These are phyloP conservation scores for Austropuccinia psidii DNA, from an alignment of 1,284 basidiomycete genomes.

Conservation along the genomic window DNA sequence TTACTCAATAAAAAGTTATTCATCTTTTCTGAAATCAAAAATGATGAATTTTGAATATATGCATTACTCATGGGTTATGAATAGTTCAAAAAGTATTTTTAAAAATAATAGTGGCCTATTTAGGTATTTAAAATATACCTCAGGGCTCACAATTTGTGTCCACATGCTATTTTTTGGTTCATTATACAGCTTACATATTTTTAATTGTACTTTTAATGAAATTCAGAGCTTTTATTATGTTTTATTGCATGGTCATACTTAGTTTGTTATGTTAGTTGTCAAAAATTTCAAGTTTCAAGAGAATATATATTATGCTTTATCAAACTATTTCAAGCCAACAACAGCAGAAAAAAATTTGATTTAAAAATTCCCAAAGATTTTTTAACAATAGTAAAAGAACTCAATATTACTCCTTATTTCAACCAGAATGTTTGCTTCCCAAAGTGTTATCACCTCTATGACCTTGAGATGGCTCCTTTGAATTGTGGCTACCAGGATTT, in stretches of 20 bases:
- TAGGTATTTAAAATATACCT: too few relatives aligned
- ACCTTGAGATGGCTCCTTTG: not conserved
- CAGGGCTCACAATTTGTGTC: too few relatives aligned
- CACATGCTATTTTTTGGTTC: too few relatives aligned
- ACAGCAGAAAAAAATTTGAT: not conserved
- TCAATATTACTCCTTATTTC: not conserved
- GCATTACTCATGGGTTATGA: too few relatives aligned
- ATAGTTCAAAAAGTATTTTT: too few relatives aligned
- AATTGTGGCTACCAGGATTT: not conserved
- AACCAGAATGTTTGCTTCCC: not conserved
- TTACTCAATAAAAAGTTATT: too few relatives aligned
- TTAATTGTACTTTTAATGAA: too few relatives aligned
- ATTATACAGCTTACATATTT: too few relatives aligned
- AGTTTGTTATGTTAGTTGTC: not conserved
- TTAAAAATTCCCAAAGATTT: not conserved
- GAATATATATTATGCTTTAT: not conserved
- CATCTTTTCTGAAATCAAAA: too few relatives aligned
- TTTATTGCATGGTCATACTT: not conserved
- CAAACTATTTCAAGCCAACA: not conserved
- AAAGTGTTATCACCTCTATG: not conserved
- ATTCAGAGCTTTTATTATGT: too few relatives aligned
- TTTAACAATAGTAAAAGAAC: not conserved
- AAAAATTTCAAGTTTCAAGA: not conserved
- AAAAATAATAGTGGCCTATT: too few relatives aligned
- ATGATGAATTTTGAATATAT: too few relatives aligned